Percentiles rank a stretch among this genome's conserved stretches.
phyloP scores from a whole-genome alignment of 2,329 filamentous ascomycete genomes.

The Fusarium graminum region DNA sequence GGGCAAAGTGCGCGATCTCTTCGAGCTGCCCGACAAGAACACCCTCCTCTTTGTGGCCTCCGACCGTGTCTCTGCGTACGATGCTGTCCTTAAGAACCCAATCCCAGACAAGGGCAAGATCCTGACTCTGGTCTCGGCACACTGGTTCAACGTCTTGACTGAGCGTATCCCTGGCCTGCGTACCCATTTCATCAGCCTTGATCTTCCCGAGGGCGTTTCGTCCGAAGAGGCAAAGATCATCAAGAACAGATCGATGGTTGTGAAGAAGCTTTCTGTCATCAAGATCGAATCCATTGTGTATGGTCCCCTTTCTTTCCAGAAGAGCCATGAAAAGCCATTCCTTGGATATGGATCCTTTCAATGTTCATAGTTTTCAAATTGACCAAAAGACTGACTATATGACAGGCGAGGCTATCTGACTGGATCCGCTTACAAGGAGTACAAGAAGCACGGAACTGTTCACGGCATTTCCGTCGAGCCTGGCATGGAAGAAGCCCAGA shows the following conservation, averaged over 20 bases:
- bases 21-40: conserved; percentile 75
- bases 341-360: neutral
- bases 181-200: conserved; percentile 65
- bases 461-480: conserved; percentile 76
- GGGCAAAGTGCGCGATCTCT: conserved; percentile 85
- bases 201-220: conserved; percentile 55
- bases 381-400: conserved; percentile 5
- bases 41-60: conserved; percentile 83
- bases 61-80: conserved; percentile 91
- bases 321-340: neutral
- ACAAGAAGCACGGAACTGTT: conserved; percentile 76
- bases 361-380: neutral
- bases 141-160: conserved; percentile 67
- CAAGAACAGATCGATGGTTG: conserved; percentile 79
- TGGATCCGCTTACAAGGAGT: conserved; percentile 84
- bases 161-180: conserved; percentile 62
- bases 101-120: conserved; percentile 67
- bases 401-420: conserved; percentile 80
- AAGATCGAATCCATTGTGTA: conserved; percentile 64
- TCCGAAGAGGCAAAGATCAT: conserved; percentile 63
- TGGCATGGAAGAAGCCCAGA: conserved; percentile 77
- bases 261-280: conserved; percentile 79
- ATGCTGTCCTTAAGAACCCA: conserved; percentile 78
- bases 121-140: conserved; percentile 61
- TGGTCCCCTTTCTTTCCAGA: neutral